A percentile compares a stretch with the other conserved stretches of the same genome.
Evolutionary conservation across 2,329 filamentous ascomycete species (phyloP).

Genomic region (Penicillium sp.): DNA sequence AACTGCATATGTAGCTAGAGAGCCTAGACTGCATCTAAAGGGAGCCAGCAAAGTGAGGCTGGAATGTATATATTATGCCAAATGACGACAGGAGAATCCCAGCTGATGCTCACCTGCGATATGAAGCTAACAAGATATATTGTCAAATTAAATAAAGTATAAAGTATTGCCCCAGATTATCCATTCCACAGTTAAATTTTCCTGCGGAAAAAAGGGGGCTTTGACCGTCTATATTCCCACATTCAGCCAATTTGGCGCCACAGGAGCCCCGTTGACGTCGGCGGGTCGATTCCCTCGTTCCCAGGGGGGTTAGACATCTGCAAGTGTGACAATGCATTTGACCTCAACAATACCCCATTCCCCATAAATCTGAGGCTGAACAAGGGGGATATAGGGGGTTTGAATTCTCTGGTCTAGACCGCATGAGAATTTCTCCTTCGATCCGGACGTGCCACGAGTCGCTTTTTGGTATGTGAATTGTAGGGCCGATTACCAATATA

Average conservation of each 20-base stretch:
- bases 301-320: not conserved
- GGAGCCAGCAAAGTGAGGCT: not conserved
- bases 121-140: not conserved
- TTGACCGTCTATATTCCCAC: not conserved
- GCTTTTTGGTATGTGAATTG: not conserved
- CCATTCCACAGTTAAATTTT: not conserved
- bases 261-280: slow-evolving; percentile 9
- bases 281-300: slow-evolving; percentile 10
- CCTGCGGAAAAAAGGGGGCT: slow-evolving; percentile 1
- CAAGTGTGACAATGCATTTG: not conserved
- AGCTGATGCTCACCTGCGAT: not conserved
- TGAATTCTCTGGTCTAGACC: slow-evolving; percentile 5
- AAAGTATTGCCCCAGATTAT: not conserved
- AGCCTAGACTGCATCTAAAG: not conserved
- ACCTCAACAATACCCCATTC: not conserved
- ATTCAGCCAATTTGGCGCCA: slow-evolving; percentile 10
- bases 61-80: not conserved
- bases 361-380: not conserved
- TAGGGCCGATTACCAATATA: not conserved
- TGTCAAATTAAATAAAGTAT: not conserved
- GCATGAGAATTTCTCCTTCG: not conserved
- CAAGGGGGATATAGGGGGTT: not conserved
- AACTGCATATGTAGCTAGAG: not conserved
- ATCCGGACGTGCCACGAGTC: not conserved
- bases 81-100: not conserved